phyloP scores from a whole-genome alignment of 192 early-diverging fungal genomes.

The Podila epicladia region DNA sequence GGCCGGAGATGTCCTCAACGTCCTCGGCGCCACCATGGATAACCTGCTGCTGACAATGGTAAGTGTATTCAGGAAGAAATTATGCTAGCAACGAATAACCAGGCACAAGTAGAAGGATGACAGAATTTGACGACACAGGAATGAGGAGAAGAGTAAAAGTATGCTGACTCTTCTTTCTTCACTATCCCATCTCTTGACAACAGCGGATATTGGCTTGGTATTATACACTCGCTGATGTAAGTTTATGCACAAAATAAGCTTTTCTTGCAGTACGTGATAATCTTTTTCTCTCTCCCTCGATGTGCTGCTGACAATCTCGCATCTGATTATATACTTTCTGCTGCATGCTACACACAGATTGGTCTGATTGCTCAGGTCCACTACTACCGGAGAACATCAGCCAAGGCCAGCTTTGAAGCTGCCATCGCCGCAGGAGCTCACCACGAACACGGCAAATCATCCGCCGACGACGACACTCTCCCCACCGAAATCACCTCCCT shows the following conservation, averaged over 20 bases:
- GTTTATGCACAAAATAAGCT: background rate
- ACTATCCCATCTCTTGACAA: background rate
- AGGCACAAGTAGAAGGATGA: background rate
- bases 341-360: constrained; percentile 1
- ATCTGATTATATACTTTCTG: constrained; percentile 2
- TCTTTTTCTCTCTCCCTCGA: background rate
- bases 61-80: background rate
- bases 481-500: background rate
- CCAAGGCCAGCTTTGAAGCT: background rate
- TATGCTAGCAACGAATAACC: too few relatives aligned
- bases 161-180: constrained; percentile 1
- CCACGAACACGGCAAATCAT: background rate
- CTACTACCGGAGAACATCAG: constrained; percentile 23
- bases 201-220: constrained; percentile 45
- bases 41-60: constrained; percentile 76
- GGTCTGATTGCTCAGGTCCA: constrained; percentile 29
- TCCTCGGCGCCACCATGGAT: constrained; percentile 75
- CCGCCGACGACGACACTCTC: background rate
- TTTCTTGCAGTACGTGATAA: background rate
- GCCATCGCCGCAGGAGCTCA: background rate
- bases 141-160: background rate
- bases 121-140: background rate
- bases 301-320: background rate
- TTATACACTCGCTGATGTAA: constrained; percentile 47
- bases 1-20: constrained; percentile 76